Base-by-base conservation (phyloP, 495 filamentous ascomycete genomes). In the Neurospora africana region DNA sequence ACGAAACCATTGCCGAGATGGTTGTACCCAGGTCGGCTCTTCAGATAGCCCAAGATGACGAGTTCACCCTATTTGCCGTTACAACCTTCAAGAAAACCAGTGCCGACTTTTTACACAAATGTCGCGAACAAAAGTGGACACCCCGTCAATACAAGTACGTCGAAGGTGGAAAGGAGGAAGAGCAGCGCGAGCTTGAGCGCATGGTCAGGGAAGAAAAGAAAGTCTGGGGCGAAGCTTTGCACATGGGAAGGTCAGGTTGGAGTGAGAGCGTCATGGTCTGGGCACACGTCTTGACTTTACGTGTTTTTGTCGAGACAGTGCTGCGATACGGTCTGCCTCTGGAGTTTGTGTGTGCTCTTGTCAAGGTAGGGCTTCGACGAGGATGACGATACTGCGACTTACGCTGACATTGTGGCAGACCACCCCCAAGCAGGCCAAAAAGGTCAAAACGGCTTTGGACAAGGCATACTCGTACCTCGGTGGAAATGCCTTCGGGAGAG, bases 291-390 rank as follows among this genome's bases (percentile, higher is more conserved):
- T 84, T 98, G 78, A 91, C 94, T 6, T 83, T 99, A 74, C 86
- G 95, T 58, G 94, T 99, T 43, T 99, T 98, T 81, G 95, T 99
- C 23, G 95, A 99, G 86, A 97, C 94, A 13, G 94, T 98, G 23
- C 83, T 98, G 78, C 87, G 95, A 73, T 99, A 98, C 80, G 95
- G 95, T 8, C 79, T 99, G 73, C 95, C 95, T 39, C 80, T 97
- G 75, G 90, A 93, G 76, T 98, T 93, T 83, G 90, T 97, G 65
- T 92, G 89, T 74, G 93, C 89, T 68, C 82, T 98, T 68, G 83
- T 98, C 69, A 87, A 90, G 89, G 95, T 98, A 89, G 75, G 47
- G 89, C 83, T 9, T n/a, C 21, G 10, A 7, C 4, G 23, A 8
- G 8, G 27, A 10, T 15, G 23, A 9, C 17, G 4, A 17, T 9